Base-by-base conservation (phyloP, 768 basidiomycete genomes). In the Boletus bicolor region DNA sequence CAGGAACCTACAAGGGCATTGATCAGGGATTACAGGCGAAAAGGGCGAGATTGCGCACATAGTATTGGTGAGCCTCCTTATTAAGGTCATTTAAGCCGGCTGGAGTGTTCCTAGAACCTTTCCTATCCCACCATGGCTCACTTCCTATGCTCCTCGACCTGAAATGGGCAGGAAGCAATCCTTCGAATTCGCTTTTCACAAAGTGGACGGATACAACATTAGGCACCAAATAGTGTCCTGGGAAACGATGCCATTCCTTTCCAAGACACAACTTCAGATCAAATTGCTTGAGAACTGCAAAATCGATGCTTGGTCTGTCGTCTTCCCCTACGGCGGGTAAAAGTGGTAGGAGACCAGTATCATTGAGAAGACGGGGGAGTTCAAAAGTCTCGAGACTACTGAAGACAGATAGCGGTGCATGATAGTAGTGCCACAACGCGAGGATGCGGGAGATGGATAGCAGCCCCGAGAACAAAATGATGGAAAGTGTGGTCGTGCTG, bases 231-330 rank as follows among this genome's bases (percentile, higher is more conserved):
- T 89, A 98, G 68, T 89, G 88, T 4, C 92, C 84, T 3, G 94
- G 91, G 78, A 93, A 99, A 24, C 96, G 82, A 67, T 98, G 78
- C 97, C 97, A 99, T 73, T 99, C 97, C 70, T 94, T 95, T 46
- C 88, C 92, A 49, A 89, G 77, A 73, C 97, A 99, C 1, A 99
- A 67, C 30, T 78, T 83, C 54, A 98, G 73, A 54, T 85, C 81
- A 64, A 94, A 83, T 12, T 82, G 76, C 54, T 77, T 78, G 65
- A 98, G 76, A 0, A 82, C 83, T 1, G 85, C 71, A 28, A 92
- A 77, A 66, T 92, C 86, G 37, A 93, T 77, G 36, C 77, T 78
- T 37, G 73, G 71, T 28, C 72, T 65, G 12, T 75, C 72, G 43
- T 52, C 79, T 73, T 80, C 78, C 53, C 81, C 77, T 63, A 70